phyloP scores from a whole-genome alignment of 2,329 filamentous ascomycete genomes.

The Aureobasidium sp. region DNA sequence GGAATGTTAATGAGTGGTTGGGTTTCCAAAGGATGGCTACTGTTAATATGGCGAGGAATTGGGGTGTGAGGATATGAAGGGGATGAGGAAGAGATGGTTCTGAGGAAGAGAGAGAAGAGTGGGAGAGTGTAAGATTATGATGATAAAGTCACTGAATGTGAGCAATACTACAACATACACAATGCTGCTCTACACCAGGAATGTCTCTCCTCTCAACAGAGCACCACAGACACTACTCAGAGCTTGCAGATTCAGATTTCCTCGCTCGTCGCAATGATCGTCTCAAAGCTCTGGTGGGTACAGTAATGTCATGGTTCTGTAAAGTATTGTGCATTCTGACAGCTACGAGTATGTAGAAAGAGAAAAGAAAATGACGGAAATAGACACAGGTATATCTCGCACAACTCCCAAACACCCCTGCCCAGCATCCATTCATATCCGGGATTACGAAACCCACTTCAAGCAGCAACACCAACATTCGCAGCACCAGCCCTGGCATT shows the following conservation, averaged over 20 bases:
- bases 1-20: constrained; percentile 65
- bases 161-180: too few relatives aligned
- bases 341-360: background rate
- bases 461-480: constrained; percentile 14
- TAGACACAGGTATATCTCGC: constrained; percentile 3
- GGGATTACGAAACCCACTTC: background rate
- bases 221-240: too few relatives aligned
- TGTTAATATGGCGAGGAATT: constrained; percentile 78
- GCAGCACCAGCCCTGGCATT: constrained; percentile 6
- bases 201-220: too few relatives aligned
- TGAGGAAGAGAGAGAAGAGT: too few relatives aligned
- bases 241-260: too few relatives aligned
- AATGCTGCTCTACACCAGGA: too few relatives aligned
- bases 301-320: too few relatives aligned
- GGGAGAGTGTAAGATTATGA: background rate
- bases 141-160: too few relatives aligned
- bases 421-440: background rate
- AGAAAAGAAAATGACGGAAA: background rate
- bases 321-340: too few relatives aligned
- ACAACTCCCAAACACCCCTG: background rate
- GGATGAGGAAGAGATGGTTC: background rate
- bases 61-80: constrained; percentile 69
- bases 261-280: too few relatives aligned
- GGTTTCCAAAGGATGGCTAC: constrained; percentile 70
- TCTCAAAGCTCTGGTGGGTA: too few relatives aligned